Percentiles rank a stretch among this genome's conserved stretches.
These are phyloP conservation scores for Fusarium equiseti DNA, from an alignment of 2,329 filamentous ascomycete species.

Conservation along the genomic window DNA sequence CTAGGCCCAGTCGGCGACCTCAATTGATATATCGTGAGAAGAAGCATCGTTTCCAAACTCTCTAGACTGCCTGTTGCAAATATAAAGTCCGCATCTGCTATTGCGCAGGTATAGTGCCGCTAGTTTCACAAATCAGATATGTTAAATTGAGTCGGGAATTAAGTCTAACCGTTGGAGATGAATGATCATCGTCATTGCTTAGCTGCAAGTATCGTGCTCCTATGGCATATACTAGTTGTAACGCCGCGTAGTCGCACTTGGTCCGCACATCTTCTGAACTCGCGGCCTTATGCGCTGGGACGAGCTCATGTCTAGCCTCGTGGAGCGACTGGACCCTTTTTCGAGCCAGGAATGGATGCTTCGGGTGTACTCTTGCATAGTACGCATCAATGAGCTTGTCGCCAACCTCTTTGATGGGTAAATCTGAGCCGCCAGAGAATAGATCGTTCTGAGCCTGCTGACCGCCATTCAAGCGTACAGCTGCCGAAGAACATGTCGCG, in stretches of 20 bases:
- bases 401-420: background rate
- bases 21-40: slow-evolving; percentile 10
- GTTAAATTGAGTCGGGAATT: fast-evolving
- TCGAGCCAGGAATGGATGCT: slow-evolving; percentile 1
- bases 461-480: background rate
- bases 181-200: slow-evolving; percentile 1
- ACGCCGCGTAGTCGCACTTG: background rate
- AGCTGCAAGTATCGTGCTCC: slow-evolving; percentile 12
- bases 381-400: slow-evolving; percentile 2
- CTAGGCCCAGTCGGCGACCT: background rate
- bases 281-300: background rate
- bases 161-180: background rate
- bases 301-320: background rate
- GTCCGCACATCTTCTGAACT: fast-evolving
- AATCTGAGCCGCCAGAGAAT: background rate
- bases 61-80: slow-evolving; percentile 1
- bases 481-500: background rate
- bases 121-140: background rate
- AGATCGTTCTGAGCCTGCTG: fast-evolving
- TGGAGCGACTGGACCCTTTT: background rate
- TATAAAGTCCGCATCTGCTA: background rate
- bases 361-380: slow-evolving; percentile 6
- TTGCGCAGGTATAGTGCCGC: background rate
- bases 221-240: slow-evolving; percentile 6
- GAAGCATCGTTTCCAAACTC: slow-evolving; percentile 11